Conservation (phyloP, 805 yeast genomes). For the Scheffersomyces coipomensis region DNA sequence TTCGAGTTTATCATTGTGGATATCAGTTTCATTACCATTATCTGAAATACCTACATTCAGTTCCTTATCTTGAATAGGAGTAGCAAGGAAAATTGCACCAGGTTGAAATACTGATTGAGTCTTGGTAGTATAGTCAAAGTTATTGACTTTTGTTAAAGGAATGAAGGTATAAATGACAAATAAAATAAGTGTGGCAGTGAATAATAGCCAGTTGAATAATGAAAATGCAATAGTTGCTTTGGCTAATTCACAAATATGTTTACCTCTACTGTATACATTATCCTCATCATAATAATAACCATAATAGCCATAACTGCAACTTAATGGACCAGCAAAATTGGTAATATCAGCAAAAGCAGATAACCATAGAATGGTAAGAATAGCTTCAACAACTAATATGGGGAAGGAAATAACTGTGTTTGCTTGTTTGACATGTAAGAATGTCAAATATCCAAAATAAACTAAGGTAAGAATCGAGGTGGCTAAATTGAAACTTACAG, state of each 20-base stretch:
- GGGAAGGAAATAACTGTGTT: slow-evolving; percentile 3
- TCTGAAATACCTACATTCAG: too few relatives aligned
- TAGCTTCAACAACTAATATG: slow-evolving; percentile 4
- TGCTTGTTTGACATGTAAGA: slow-evolving; percentile 1
- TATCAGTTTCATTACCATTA: too few relatives aligned
- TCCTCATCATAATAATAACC: neutral
- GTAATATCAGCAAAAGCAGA: slow-evolving; percentile 8
- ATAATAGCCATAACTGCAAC: neutral
- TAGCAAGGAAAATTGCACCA: too few relatives aligned
- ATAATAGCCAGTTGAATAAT: slow-evolving; percentile 8
- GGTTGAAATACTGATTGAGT: too few relatives aligned
- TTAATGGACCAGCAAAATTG: slow-evolving; percentile 4
- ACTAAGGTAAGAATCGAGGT: slow-evolving; percentile 1
- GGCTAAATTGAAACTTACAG: slow-evolving; percentile 6
- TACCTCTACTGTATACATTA: neutral
- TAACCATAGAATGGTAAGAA: slow-evolving; percentile 4
- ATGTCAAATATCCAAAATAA: slow-evolving; percentile 5
- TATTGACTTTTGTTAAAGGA: slow-evolving; percentile 3
- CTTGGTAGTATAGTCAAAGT: too few relatives aligned
- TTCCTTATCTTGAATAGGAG: too few relatives aligned
- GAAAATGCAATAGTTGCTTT: slow-evolving; percentile 7
- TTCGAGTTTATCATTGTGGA: too few relatives aligned
- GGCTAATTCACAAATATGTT: slow-evolving; percentile 3
- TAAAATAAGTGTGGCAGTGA: slow-evolving; percentile 4
- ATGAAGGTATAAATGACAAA: slow-evolving; percentile 5